A percentile compares a stretch with the other conserved stretches of the same genome.
Evolutionary conservation across 176 grass and related monocot genomes (phyloP).

Genomic region (Calamus simplicifolius): DNA sequence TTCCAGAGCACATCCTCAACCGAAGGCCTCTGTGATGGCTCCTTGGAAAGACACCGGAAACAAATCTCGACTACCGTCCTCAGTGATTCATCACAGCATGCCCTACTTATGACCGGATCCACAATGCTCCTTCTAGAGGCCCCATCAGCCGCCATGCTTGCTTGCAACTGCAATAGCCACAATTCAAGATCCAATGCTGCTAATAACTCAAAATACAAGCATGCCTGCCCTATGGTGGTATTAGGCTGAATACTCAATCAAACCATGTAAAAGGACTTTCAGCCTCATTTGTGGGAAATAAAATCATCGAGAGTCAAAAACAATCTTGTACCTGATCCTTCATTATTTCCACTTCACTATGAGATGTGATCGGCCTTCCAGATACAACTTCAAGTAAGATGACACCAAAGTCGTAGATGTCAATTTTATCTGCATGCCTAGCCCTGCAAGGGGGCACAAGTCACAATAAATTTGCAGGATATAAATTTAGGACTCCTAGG

Average conservation of each 20-base stretch:
- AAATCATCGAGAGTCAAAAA: too few relatives aligned
- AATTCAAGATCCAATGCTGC: constrained; percentile 10
- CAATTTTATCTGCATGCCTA: constrained; percentile 45
- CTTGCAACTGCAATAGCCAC: constrained; percentile 40
- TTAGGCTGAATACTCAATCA: too few relatives aligned
- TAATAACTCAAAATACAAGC: neutral
- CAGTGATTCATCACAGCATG: constrained; percentile 64
- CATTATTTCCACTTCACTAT: constrained; percentile 72
- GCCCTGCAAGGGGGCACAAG: constrained; percentile 28
- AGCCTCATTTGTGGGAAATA: too few relatives aligned
- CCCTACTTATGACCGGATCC: constrained; percentile 52
- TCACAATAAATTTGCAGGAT: too few relatives aligned
- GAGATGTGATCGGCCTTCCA: constrained; percentile 67
- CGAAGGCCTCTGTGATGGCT: constrained; percentile 62
- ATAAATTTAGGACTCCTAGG: too few relatives aligned
- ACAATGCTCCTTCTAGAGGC: constrained; percentile 47
- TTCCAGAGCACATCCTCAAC: constrained; percentile 96
- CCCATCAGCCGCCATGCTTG: constrained; percentile 50
- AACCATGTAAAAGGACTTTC: too few relatives aligned
- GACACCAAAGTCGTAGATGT: constrained; percentile 78
- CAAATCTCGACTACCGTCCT: constrained; percentile 85
- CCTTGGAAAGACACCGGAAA: constrained; percentile 74
- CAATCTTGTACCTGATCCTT: constrained; percentile 53
- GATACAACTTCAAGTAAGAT: constrained; percentile 82
- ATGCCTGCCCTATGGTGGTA: neutral